phyloP scores from a whole-genome alignment of 495 filamentous ascomycete genomes.

The Tuber brumale region DNA sequence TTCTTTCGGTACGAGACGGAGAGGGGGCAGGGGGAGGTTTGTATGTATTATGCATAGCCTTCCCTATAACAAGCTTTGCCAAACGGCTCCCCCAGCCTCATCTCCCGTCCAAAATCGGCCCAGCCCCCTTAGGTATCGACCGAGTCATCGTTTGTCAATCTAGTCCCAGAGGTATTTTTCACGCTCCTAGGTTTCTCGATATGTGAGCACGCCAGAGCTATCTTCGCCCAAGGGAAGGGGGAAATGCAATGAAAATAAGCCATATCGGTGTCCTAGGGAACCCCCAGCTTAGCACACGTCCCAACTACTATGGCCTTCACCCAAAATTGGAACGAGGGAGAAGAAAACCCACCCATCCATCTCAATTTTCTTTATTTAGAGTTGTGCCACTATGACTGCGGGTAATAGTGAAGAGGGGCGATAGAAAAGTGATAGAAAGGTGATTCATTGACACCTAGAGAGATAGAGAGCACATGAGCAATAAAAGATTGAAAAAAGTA shows the following conservation, averaged over 20 bases:
- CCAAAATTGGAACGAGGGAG: too few species aligned
- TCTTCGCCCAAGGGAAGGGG: background rate
- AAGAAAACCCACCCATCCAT: background rate
- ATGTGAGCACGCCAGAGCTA: background rate
- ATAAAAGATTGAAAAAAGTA: background rate
- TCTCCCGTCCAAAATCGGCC: background rate
- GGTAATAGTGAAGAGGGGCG: too few species aligned
- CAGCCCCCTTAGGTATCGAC: background rate
- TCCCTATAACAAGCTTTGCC: too few species aligned
- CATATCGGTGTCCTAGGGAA: background rate
- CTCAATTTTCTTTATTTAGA: background rate
- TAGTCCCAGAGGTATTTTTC: background rate
- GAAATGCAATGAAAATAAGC: background rate
- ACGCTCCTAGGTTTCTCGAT: background rate
- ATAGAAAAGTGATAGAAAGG: too few species aligned
- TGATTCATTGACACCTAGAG: background rate
- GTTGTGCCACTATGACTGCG: too few species aligned
- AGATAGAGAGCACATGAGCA: background rate
- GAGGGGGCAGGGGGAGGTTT: background rate
- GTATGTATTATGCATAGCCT: background rate
- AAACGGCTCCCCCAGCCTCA: too few species aligned
- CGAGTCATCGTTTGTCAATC: background rate
- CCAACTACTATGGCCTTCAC: background rate
- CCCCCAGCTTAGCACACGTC: too few species aligned
- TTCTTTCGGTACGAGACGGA: too few species aligned